Evolutionary conservation across 2,329 filamentous ascomycete species (phyloP), one percentile per base, ranked within the genome.

Genomic region (Exophiala oligosperma): DNA sequence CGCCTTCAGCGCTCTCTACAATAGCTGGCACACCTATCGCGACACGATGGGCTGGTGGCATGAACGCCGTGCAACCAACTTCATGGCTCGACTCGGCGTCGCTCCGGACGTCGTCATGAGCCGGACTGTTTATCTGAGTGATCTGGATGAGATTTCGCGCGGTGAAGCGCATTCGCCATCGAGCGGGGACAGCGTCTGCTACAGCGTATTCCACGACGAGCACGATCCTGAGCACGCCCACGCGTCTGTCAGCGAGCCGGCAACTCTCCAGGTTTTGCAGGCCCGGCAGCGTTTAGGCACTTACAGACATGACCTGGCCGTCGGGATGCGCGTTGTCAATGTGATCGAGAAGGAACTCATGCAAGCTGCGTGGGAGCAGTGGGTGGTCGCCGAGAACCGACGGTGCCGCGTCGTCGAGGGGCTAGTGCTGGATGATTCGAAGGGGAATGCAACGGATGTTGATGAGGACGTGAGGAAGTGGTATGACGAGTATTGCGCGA

Each of bases 301-400:
- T 1, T 94, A 97, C 71, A 83, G 94, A 2, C 91, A 99, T 72
- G 92, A 97, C 70, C 79, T 99, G 21, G 77, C 97, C 2, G 92
- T 99, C 4, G 92, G 92, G 4, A 86, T 97, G 78, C 86, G 92
- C 3, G 84, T 97, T 2, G 87, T 97, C 60, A 97, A 97, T 74
- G 88, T 83, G 57, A 86, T 97, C 28, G 94, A 97, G 78, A 82
- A 84, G 58, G 92, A 97, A 72, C 87, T 96, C 72, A 74, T 97
- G 54, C 84, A 86, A 68, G 88, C 89, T 0, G 93, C 97, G 73
- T 99, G 92, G 88, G 92, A 96, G 76, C 90, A 90, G 63, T 99
- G 93, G 92, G 81, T 97, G 29, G 74, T 83, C 2, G 88, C 90
- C 65, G 94, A 99, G 76, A 87, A 86, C 63, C 74, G 80, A 35